Base-by-base conservation (phyloP, 805 yeast genomes). In the Candida dendrica region DNA sequence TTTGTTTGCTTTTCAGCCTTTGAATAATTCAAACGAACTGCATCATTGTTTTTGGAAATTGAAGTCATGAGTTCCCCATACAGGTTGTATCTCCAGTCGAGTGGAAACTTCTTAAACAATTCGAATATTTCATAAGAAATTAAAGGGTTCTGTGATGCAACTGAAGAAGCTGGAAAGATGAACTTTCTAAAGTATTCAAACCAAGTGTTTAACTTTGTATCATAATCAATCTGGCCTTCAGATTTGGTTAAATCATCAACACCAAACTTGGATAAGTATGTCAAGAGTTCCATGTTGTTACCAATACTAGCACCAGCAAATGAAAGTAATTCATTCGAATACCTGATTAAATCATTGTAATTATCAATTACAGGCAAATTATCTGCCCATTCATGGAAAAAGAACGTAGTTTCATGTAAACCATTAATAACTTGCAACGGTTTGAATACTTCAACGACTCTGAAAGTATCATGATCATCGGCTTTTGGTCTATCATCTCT, bases 1-100 rank as follows among this genome's bases (percentile, higher is more conserved):
- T 82, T 87, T 1, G 95, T 85, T 32, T 82, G 77, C 56, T 84
- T 87, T 55, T 83, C 93, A 0, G 95, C 83, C 43, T 69, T 75
- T 14, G 75, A 74, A 42, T 75, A 75, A 4, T 81, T 78, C 22
- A 79, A 63, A 47, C 79, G 81, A 6, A 85, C 68, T 16, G 67
- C 66, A 0, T 77, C 67, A 42, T 72, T 66, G 44, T 71, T 76
- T 51, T 83, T 83, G 3, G 81, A 68, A 3, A 77, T 59, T 3
- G 73, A 77, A 30, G 71, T 73, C 40, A 74, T 69, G 56, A 87
- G 71, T 50, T 89, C 96, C 32, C 95, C 93, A 57, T 90, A 90
- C 16, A 91, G 59, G 43, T 82, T 78, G 60, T 75, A 90, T 38
- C 97, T 70, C 43, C 70, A 71, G 40, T 83, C 84, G 31, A 77